These are phyloP conservation scores for Nakaseomyces nivariensis DNA, from an alignment of 1,139 yeast genomes.

Conservation along the genomic window DNA sequence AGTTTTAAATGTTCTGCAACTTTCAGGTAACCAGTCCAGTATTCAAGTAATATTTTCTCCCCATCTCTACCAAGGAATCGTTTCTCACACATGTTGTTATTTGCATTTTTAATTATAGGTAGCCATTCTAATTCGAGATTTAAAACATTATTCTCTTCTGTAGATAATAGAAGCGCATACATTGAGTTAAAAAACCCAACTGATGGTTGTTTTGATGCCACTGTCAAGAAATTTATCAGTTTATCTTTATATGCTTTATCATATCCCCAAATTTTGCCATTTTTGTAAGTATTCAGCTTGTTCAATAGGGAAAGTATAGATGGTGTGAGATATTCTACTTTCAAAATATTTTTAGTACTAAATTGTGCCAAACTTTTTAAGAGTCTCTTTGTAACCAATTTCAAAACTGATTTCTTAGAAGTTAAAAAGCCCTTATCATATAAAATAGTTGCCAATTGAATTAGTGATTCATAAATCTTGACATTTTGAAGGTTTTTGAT, in stretches of 20 bases:
- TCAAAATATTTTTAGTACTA: constrained; percentile 30
- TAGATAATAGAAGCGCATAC: constrained; percentile 11
- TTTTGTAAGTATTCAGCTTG: constrained; percentile 33
- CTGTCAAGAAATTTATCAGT: constrained; percentile 36
- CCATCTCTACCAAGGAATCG: constrained; percentile 20
- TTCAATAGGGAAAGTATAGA: constrained; percentile 42
- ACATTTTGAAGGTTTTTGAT: constrained; percentile 35
- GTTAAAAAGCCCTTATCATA: constrained; percentile 13
- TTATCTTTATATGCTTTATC: constrained; percentile 39
- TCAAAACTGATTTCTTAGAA: constrained; percentile 33
- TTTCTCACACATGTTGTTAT: constrained; percentile 15
- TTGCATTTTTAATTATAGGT: constrained; percentile 19
- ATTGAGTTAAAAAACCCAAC: constrained; percentile 38
- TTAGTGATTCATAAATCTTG: constrained; percentile 38
- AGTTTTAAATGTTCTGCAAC: neutral
- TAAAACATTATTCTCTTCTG: constrained; percentile 9
- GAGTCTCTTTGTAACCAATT: constrained; percentile 39
- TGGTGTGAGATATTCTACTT: constrained; percentile 39
- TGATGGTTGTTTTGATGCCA: constrained; percentile 47
- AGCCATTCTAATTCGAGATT: constrained; percentile 17
- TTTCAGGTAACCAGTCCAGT: constrained; percentile 13
- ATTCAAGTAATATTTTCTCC: constrained; percentile 15
- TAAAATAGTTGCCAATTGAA: constrained; percentile 31
- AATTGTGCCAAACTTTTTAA: constrained; percentile 43
- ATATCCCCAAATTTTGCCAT: constrained; percentile 41